phyloP scores from a whole-genome alignment of 352 stramenopile genomes.

The Phytophthora cajani region DNA sequence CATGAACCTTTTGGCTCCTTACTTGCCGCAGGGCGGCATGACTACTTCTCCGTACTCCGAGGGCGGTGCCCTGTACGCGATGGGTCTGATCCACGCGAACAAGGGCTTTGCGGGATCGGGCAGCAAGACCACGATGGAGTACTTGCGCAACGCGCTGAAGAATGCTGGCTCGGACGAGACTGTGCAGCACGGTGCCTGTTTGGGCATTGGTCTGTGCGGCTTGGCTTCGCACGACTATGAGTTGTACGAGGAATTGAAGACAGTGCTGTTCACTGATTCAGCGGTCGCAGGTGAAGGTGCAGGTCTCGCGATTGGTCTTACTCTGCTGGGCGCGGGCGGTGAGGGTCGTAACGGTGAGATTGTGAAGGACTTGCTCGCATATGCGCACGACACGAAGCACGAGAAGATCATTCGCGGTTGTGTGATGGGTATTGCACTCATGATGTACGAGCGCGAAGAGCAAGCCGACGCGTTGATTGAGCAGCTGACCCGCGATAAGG shows the following conservation, averaged over 20 bases:
- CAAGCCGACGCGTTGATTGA: conserved; percentile 97
- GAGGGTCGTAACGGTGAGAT: conserved; percentile 86
- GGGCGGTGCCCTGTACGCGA: conserved; percentile 97
- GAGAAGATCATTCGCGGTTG: conserved; percentile 99
- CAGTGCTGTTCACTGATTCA: conserved; percentile 97
- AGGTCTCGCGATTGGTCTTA: conserved; percentile 97
- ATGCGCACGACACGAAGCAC: conserved; percentile 98
- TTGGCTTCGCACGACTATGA: conserved; percentile 95
- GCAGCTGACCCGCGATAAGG: conserved; percentile 96
- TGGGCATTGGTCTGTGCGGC: conserved; percentile 96
- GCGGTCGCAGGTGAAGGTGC: conserved; percentile 97
- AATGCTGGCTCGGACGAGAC: conserved; percentile 95
- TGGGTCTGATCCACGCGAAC: conserved; percentile 98
- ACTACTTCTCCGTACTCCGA: conserved; percentile 96
- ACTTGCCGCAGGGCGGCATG: conserved; percentile 93
- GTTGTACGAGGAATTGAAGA: conserved; percentile 97
- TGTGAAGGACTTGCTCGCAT: conserved; percentile 96
- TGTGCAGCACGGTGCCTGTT: conserved; percentile 97
- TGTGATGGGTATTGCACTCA: conserved; percentile 98
- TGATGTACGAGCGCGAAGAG: conserved; percentile 98
- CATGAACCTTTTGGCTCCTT: conserved; percentile 98
- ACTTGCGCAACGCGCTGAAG: conserved; percentile 84
- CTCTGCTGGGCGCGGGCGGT: conserved; percentile 94
- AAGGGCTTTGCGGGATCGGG: conserved; percentile 90
- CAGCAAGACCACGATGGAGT: conserved; percentile 86